Conservation (phyloP, 2,329 filamentous ascomycete species). For the Diaporthe humulicola region DNA sequence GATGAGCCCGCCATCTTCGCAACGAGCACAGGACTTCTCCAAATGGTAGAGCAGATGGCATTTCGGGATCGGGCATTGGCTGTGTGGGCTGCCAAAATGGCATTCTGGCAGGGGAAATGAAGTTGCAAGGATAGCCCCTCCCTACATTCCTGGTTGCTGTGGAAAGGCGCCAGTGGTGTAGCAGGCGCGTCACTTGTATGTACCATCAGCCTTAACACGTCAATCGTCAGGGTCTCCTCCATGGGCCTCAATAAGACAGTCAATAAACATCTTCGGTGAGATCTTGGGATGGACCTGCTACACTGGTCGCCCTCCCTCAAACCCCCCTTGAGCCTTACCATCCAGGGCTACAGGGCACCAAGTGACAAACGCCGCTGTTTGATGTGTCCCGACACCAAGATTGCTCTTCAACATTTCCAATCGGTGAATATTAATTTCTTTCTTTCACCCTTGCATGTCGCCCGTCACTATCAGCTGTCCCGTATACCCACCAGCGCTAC, state of each 20-base stretch:
- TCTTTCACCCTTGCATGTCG: background rate
- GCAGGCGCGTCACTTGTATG: background rate
- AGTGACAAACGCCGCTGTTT: background rate
- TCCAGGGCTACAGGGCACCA: background rate
- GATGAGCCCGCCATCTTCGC: background rate
- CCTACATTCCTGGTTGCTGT: constrained; percentile 18
- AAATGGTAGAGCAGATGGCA: constrained; percentile 4
- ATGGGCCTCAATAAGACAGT: background rate
- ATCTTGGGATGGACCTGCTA: background rate
- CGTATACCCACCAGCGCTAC: background rate
- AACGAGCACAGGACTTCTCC: background rate
- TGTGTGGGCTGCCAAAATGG: background rate
- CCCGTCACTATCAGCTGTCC: background rate
- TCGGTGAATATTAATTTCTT: constrained; percentile 2
- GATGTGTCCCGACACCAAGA: constrained; percentile 2
- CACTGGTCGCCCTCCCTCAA: background rate
- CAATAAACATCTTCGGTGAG: background rate
- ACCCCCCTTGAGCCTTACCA: background rate
- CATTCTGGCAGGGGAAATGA: constrained; percentile 14
- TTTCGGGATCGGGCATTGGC: constrained; percentile 1
- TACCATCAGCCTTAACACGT: constrained; percentile 22
- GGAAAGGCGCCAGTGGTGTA: background rate
- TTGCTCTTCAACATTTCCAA: background rate
- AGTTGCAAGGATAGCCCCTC: constrained; percentile 25
- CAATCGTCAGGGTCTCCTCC: constrained; percentile 19